Base-by-base conservation (phyloP, 148 eudicot species). In the Vaccinium darrowii region DNA sequence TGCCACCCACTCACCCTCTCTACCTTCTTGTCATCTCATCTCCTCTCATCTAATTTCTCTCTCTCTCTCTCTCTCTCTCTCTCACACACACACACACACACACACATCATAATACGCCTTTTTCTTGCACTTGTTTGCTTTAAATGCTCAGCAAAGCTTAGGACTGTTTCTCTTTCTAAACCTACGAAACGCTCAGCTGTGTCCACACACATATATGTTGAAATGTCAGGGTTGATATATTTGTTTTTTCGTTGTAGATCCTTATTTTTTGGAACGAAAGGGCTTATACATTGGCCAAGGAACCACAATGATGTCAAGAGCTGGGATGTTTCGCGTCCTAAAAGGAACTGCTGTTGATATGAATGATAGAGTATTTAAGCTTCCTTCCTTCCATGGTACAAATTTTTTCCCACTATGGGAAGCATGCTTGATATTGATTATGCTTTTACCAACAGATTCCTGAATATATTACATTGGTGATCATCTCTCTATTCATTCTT, bases 211-310 rank as follows among this genome's bases (percentile, higher is more conserved):
- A 76, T n/a, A 84, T 77, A n/a, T 57, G 10, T 27, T 49, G 58
- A 15, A 56, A 2, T 33, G 43, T 53, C 33, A 56, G 13, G 80
- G 30, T 86, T 52, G 18, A 71, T n/a, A 75, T n/a, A 8, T 67
- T 65, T 80, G 47, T 76, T 8, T 80, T 14, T 50, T 73, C 60
- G 10, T 60, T 87, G 86, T 73, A 91, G 99, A 96, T 87, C 93
- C 98, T 86, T 91, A 89, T 76, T 91, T 90, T 91, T 56, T 51
- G 84, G 93, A 95, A 86, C 91, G 99, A 11, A 86, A 88, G 81
- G 99, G 99, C 63, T 83, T 96, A 73, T 95, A 95, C 76, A 95
- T 96, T 89, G 99, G 99, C 36, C 90, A 90, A 87, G 99, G 98
- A 87, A 90, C 91, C 47, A 81, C 97, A 58, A 93, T 90, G 94